Evolutionary conservation across 148 eudicot species (phyloP), one percentile per base, ranked within the genome.

Genomic region (Camellia sinensis): DNA sequence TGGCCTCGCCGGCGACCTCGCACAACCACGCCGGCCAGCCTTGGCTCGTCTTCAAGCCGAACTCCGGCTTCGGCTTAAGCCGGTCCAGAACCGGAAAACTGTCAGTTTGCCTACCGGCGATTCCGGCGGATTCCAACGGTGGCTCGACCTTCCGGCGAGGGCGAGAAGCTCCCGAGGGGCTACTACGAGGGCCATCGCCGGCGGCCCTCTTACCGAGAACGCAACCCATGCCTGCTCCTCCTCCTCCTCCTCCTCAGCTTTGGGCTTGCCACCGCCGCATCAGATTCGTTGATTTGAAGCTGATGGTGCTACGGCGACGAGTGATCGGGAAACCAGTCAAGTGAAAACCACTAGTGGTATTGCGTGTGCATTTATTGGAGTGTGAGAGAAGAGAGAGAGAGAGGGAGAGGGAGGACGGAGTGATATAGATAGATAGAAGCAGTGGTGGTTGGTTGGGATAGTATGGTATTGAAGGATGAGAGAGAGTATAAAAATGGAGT

Each of bases 11-110:
- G 48, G 89, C 88, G 44, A 86, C 94, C 63, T 89, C 90, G 44
- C 84, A 85, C 54, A 95, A 82, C 99, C 99, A 95, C 43, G 89
- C 69, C 73, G 99, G 99, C 99, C 99, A 95, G 9, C 91, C 98
- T 9, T 86, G 85, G 46, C 78, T 78, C 17, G 86, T 86, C 43
- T 82, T 87, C 75, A 88, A 77, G 29, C 78, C 79, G 46, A 83
- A 90, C 71, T 85, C 95, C 85, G 87, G 85, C 77, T 80, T 82
- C 68, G 80, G 81, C 46, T 82, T 83, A 6, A 78, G 85, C 74
- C 80, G 76, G 19, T 82, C 89, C 76, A 79, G 63, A 17, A 62
- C 83, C n/a, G 87, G 79, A 63, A 78, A 78, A 74, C 82, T 83
- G 12, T 70, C 83, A 29, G 86, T 72, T 77, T 82, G 46, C 46